Evolutionary conservation across 768 basidiomycete species (phyloP).

Genomic region (Leccinum variicolor): DNA sequence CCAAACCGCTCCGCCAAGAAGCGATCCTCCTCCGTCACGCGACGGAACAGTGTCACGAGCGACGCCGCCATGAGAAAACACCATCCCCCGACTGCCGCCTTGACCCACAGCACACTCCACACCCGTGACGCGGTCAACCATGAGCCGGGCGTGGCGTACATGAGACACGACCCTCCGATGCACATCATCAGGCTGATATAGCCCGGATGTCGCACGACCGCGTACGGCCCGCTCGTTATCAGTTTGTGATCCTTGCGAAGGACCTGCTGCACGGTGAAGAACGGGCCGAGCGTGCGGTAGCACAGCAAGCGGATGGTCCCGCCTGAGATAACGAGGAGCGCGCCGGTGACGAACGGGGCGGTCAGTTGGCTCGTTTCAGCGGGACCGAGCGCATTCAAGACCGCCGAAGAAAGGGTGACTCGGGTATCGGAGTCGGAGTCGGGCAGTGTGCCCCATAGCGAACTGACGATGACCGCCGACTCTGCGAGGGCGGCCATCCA

Average conservation of each 20-base stretch:
- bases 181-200: constrained; percentile 14
- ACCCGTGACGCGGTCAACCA: constrained; percentile 5
- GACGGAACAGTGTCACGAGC: constrained; percentile 1
- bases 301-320: constrained; percentile 9
- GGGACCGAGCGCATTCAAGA: constrained; percentile 10
- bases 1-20: constrained; percentile 17
- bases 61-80: background rate
- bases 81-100: background rate
- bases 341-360: constrained; percentile 3
- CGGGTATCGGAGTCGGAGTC: background rate
- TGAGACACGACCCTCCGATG: background rate
- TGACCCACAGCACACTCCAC: background rate
- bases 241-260: constrained; percentile 21
- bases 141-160: background rate
- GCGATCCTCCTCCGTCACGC: constrained; percentile 21
- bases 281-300: constrained; percentile 15
- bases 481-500: background rate
- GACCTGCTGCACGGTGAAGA: constrained; percentile 20
- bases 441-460: background rate
- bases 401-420: background rate
- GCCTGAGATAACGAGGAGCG: constrained; percentile 1
- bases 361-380: background rate
- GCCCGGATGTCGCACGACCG: constrained; percentile 27
- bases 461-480: background rate
- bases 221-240: constrained; percentile 28